phyloP scores from a whole-genome alignment of 331 rosid genomes.

The Malus hybrid region DNA sequence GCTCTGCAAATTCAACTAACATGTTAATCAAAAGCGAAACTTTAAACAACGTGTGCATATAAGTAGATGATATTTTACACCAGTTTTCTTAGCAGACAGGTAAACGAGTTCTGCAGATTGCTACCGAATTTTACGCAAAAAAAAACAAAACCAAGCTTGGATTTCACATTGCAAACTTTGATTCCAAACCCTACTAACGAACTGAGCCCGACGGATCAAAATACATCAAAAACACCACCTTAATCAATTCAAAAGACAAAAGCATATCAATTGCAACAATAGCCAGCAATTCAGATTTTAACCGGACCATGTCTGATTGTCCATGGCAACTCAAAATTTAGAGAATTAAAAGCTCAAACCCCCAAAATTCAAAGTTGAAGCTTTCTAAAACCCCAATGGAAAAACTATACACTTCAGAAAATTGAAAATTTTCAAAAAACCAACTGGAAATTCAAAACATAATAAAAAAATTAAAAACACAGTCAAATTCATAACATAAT shows the following conservation, averaged over 20 bases:
- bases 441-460: not conserved
- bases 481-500: no score
- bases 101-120: not conserved
- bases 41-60: not conserved
- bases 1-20: slow-evolving; percentile 23
- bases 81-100: not conserved
- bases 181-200: not conserved
- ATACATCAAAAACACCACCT: not conserved
- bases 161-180: not conserved
- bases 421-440: not conserved
- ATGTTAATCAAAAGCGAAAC: not conserved
- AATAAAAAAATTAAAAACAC: no score
- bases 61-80: not conserved
- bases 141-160: not conserved
- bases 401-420: not conserved
- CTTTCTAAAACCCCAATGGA: not conserved
- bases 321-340: not conserved
- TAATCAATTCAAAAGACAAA: not conserved
- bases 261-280: not conserved
- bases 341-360: not conserved
- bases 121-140: not conserved
- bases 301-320: not conserved
- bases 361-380: not conserved
- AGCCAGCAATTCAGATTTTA: not conserved
- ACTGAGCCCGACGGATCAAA: not conserved